Percentiles rank a stretch among this genome's conserved stretches.
Conservation (phyloP, 169 alveolate genomes). For the Eimeria maxima region DNA sequence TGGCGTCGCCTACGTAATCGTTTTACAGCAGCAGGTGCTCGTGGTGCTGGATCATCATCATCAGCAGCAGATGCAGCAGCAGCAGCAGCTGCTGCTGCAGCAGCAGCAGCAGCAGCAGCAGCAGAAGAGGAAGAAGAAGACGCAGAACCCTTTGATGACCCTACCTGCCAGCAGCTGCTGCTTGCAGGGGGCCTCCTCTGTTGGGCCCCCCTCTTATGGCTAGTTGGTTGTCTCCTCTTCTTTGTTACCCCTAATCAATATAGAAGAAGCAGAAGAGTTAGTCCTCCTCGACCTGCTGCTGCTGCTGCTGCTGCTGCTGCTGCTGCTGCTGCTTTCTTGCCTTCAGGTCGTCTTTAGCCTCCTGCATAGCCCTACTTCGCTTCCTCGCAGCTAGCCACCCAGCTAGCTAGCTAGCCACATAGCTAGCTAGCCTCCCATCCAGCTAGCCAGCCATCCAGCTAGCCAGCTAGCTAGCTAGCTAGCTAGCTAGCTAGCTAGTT, state of each 20-base stretch:
- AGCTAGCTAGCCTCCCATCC: no score
- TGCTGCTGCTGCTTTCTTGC: not conserved
- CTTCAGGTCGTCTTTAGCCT: not conserved
- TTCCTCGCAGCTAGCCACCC: no score
- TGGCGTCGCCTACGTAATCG: not conserved
- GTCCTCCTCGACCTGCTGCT: not conserved
- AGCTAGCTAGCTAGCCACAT: no score
- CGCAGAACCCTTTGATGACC: constrained; percentile 9
- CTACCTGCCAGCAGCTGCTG: constrained; percentile 72
- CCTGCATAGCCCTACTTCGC: no score
- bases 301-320: constrained; percentile 1
- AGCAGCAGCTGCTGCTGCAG: not conserved
- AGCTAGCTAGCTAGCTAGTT: no score
- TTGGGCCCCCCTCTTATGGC: constrained; percentile 66
- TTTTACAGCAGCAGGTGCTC: not conserved
- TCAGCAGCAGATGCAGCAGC: constrained; percentile 20
- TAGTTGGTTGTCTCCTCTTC: constrained; percentile 44
- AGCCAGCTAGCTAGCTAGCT: no score
- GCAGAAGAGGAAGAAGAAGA: constrained; percentile 41
- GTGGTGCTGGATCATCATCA: no score
- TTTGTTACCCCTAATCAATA: constrained; percentile 38
- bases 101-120: constrained; percentile 12
- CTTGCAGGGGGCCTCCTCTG: constrained; percentile 58
- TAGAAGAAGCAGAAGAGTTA: constrained; percentile 39
- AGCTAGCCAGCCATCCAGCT: no score